Evolutionary conservation across 257 asterid species (phyloP).

Genomic region (Fraxinus excelsior): DNA sequence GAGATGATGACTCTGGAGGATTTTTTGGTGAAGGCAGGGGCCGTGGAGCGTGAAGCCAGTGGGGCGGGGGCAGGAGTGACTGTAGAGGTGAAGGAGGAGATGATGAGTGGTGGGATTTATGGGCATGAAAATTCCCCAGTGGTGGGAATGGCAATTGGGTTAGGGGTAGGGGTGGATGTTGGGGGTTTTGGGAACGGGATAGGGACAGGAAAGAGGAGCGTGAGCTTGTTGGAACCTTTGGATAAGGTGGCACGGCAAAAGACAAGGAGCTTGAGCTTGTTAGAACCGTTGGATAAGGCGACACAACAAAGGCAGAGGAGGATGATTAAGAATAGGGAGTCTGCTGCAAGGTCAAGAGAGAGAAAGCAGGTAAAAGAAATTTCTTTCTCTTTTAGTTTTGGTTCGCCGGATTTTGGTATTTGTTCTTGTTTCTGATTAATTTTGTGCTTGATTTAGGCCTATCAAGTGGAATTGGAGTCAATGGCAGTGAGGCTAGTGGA

Average conservation of each 20-base stretch:
- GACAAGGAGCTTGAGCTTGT: constrained; percentile 46
- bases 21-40: too few species aligned
- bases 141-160: constrained; percentile 32
- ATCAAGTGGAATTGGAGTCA: constrained; percentile 80
- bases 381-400: not conserved
- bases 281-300: constrained; percentile 84
- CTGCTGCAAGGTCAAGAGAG: constrained; percentile 97
- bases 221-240: constrained; percentile 72
- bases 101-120: constrained; percentile 26
- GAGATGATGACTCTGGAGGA: constrained; percentile 41
- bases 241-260: constrained; percentile 68
- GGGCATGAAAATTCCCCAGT: constrained; percentile 29
- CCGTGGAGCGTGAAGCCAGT: too few species aligned
- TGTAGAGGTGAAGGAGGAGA: constrained; percentile 54
- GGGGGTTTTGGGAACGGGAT: constrained; percentile 38
- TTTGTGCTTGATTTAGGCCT: constrained; percentile 46
- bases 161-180: constrained; percentile 40
- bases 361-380: constrained; percentile 79
- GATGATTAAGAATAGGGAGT: constrained; percentile 29
- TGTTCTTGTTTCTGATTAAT: not conserved
- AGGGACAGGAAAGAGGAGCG: constrained; percentile 59
- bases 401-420: not conserved
- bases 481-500: constrained; percentile 78
- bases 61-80: not conserved
- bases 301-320: constrained; percentile 39